Evolutionary conservation across 1,284 basidiomycete genomes (phyloP), one percentile per base, ranked within the genome.

Genomic region (Trametes hirsuta): DNA sequence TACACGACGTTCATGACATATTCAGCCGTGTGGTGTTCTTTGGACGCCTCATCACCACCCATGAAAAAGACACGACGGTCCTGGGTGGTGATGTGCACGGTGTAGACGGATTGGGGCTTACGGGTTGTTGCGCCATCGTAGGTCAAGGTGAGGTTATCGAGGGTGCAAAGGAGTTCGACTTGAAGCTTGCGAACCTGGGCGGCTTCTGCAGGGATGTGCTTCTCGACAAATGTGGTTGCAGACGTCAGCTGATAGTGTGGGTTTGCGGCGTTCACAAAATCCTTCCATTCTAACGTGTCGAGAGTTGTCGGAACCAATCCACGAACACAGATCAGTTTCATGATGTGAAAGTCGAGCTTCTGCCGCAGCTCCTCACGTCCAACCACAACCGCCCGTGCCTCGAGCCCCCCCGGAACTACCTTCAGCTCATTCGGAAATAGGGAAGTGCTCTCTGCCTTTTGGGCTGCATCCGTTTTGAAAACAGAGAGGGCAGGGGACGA

Each of bases 241-340:
- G 63, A 65, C 2, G 62, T 55, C 9, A 61, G 55, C 47, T 59
- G 56, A 24, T 59, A 64, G 25, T 22, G 46, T 5, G 64, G 58
- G 44, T 59, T 47, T 12, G 49, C 48, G 11, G 61, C 58, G 35
- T 37, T 42, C 9, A 63, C 49, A 25, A 64, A 55, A 44, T 64
- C 57, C 46, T 61, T 59, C 68, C 68, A 69, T 42, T 66, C 63
- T 10, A 55, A 35, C 6, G 65, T 64, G 11, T 64, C 68, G 24
- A 66, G 44, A 15, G 66, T 55, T 4, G 61, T 39, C 6, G 59
- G 55, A 24, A 52, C 18, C 11, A 61, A 25, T 2, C 55, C 55
- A 35, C 55, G 52, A 39, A 41, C 18, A n/a, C 59, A 57, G n/a
- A 61, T 49, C 18, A 61, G 40, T 25, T 54, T 53, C n/a, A 61